A percentile compares a stretch with the other conserved stretches of the same genome.
These are phyloP conservation scores for Polytrichum commune DNA, from an alignment of 225 moss, liverwort and hornwort species.

Conservation along the genomic window DNA sequence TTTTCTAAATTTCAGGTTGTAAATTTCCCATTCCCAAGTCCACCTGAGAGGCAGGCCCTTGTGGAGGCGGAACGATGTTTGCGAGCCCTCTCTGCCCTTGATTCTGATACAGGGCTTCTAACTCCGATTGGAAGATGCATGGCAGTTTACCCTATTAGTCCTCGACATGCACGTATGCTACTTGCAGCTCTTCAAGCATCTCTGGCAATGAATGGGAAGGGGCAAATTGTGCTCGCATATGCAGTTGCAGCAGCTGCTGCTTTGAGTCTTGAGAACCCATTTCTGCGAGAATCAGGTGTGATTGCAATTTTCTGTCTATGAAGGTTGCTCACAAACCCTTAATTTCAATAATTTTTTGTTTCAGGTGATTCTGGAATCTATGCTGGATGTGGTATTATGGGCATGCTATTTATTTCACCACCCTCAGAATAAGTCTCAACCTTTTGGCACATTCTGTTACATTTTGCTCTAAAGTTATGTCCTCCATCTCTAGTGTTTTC, in stretches of 20 bases:
- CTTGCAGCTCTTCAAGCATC: constrained; percentile 78
- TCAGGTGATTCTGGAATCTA: too few relatives aligned
- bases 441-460: too few relatives aligned
- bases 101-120: constrained; percentile 55
- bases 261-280: constrained; percentile 90
- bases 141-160: constrained; percentile 95
- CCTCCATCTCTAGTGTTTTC: too few relatives aligned
- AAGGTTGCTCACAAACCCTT: background rate
- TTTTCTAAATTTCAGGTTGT: constrained; percentile 56
- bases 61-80: constrained; percentile 84
- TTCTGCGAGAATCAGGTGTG: constrained; percentile 74
- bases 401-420: too few relatives aligned
- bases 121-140: constrained; percentile 81
- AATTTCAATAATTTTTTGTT: too few relatives aligned
- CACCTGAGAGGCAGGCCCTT: constrained; percentile 76
- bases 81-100: constrained; percentile 79
- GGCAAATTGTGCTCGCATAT: constrained; percentile 65
- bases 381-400: too few relatives aligned
- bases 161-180: constrained; percentile 92
- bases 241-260: constrained; percentile 88
- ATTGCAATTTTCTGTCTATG: background rate
- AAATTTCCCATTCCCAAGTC: constrained; percentile 94
- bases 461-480: too few relatives aligned
- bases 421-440: too few relatives aligned
- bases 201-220: constrained; percentile 53